These are phyloP conservation scores for Hypoxylon sp. DNA, from an alignment of 2,329 filamentous ascomycete species.

Conservation along the genomic window DNA sequence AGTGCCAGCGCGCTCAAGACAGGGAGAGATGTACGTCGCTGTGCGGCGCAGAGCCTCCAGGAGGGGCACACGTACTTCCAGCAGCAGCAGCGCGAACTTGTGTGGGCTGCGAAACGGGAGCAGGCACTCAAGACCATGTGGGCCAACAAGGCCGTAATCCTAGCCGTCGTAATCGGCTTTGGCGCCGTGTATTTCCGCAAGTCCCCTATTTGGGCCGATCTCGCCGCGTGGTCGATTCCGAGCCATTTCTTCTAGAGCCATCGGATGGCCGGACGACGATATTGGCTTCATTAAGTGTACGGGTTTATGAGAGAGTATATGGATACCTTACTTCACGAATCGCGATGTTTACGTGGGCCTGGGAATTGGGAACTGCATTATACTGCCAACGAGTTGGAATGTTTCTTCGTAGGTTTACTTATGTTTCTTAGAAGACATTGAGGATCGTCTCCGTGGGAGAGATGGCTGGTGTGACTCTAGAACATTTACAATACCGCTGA, in stretches of 20 bases:
- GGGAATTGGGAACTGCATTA: not conserved
- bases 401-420: slow-evolving; percentile 6
- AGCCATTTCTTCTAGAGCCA: slow-evolving; percentile 33
- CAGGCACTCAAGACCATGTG: slow-evolving; percentile 67
- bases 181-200: slow-evolving; percentile 77
- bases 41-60: slow-evolving; percentile 69
- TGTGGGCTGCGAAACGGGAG: slow-evolving; percentile 72
- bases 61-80: slow-evolving; percentile 79
- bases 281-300: not conserved
- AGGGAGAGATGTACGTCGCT: slow-evolving; percentile 68
- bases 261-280: slow-evolving; percentile 10
- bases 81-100: slow-evolving; percentile 80
- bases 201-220: slow-evolving; percentile 54
- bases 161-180: slow-evolving; percentile 76
- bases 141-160: slow-evolving; percentile 75
- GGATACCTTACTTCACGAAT: slow-evolving; percentile 3
- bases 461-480: slow-evolving; percentile 1
- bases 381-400: not conserved
- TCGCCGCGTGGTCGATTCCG: slow-evolving; percentile 47
- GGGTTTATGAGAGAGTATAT: slow-evolving; percentile 11
- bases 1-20: slow-evolving; percentile 87
- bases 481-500: slow-evolving; percentile 14
- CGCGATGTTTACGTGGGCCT: not conserved
- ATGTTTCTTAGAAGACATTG: slow-evolving; percentile 7
- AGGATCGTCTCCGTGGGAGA: slow-evolving; percentile 20